phyloP scores from a whole-genome alignment of 1,284 basidiomycete species.

The Flammula alnicola region DNA sequence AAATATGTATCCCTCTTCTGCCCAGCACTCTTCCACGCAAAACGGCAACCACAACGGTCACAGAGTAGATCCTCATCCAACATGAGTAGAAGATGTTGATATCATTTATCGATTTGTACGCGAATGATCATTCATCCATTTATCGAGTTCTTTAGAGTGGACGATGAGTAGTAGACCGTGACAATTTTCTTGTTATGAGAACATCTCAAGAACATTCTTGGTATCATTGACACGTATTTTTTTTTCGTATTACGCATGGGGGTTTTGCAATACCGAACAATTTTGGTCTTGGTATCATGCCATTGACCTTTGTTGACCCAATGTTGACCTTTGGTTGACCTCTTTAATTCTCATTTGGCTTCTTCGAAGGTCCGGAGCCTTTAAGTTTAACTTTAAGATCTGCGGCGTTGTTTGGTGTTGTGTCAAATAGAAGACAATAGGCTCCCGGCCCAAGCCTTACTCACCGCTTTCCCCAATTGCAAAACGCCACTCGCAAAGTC shows the following conservation, averaged over 20 bases:
- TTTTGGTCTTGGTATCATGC: no score
- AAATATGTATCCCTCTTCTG: conserved; percentile 29
- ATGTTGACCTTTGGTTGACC: no score
- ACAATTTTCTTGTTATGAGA: conserved; percentile 7
- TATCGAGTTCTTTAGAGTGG: conserved; percentile 5
- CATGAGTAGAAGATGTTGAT: conserved; percentile 9
- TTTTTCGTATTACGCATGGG: neutral
- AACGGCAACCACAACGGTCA: conserved; percentile 34
- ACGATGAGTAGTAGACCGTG: conserved; percentile 1
- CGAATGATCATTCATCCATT: neutral
- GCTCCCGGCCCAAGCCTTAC: neutral
- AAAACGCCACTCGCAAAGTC: neutral
- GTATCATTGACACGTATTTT: neutral
- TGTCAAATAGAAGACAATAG: conserved; percentile 1
- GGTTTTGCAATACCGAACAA: neutral
- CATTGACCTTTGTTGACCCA: no score
- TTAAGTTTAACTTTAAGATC: no score
- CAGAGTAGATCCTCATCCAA: conserved; percentile 30
- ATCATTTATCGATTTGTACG: conserved; percentile 18
- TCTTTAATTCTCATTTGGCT: no score
- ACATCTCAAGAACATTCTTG: conserved; percentile 5
- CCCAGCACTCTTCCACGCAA: conserved; percentile 9
- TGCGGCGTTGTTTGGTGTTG: conserved; percentile 1
- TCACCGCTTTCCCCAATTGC: no score
- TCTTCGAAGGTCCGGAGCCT: no score